Percentiles rank a stretch among this genome's conserved stretches.
Conservation (phyloP, 805 yeast species). For the Saccharomycopsis sp. region DNA sequence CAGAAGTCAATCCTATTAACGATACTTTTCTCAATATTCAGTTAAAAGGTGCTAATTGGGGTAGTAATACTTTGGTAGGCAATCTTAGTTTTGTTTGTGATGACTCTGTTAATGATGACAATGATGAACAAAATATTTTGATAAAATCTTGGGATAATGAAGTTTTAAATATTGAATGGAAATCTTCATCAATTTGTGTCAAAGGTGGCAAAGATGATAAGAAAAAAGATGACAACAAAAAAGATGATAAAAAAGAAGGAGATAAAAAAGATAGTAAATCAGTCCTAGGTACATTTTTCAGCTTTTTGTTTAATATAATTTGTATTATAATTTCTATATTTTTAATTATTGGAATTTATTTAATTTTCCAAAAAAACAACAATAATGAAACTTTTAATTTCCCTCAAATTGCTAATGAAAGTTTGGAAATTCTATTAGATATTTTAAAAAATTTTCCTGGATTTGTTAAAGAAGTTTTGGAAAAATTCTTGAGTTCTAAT, state of each 20-base stretch:
- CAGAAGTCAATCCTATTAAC: slow-evolving; percentile 24
- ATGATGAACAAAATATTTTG: slow-evolving; percentile 20
- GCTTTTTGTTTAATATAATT: slow-evolving; percentile 68
- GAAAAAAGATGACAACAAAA: slow-evolving; percentile 21
- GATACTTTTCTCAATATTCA: slow-evolving; percentile 27
- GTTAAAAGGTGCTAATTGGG: slow-evolving; percentile 61
- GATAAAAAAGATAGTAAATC: slow-evolving; percentile 25
- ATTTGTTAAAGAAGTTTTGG: slow-evolving; percentile 55
- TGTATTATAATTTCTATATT: slow-evolving; percentile 64
- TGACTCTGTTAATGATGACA: slow-evolving; percentile 26
- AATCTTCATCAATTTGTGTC: slow-evolving; percentile 33
- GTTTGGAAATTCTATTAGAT: slow-evolving; percentile 56
- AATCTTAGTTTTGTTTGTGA: slow-evolving; percentile 39
- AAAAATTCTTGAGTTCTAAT: slow-evolving; percentile 52
- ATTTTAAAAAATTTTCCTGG: slow-evolving; percentile 50
- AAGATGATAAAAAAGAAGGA: slow-evolving; percentile 23
- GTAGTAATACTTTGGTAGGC: slow-evolving; percentile 41
- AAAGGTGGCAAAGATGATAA: slow-evolving; percentile 20
- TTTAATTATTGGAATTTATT: slow-evolving; percentile 65
- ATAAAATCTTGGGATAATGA: slow-evolving; percentile 17
- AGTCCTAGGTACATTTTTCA: slow-evolving; percentile 67
- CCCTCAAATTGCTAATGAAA: slow-evolving; percentile 63
- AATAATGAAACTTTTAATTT: slow-evolving; percentile 58
- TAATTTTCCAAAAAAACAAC: slow-evolving; percentile 60
- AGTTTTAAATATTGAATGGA: slow-evolving; percentile 26